A percentile compares a stretch with the other conserved stretches of the same genome.
phyloP scores from a whole-genome alignment of 768 basidiomycete species.

The Russula abietina region DNA sequence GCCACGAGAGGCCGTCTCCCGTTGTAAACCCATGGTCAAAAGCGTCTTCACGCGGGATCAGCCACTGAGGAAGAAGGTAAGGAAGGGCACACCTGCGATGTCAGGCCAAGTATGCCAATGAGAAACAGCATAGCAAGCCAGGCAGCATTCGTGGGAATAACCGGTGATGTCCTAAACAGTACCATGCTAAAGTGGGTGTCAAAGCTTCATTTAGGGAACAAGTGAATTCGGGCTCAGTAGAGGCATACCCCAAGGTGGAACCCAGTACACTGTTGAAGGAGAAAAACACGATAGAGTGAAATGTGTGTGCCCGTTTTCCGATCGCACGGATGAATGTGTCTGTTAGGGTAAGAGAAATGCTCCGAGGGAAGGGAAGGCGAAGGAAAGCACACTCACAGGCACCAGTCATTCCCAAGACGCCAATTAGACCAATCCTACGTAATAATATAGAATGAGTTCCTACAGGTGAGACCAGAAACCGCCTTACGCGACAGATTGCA shows the following conservation, averaged over 20 bases:
- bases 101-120: constrained; percentile 50
- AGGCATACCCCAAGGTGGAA: constrained; percentile 31
- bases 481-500: constrained; percentile 54
- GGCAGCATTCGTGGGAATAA: constrained; percentile 41
- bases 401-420: constrained; percentile 57
- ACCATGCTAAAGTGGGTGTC: constrained; percentile 36
- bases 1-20: constrained; percentile 59
- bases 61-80: background rate
- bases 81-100: constrained; percentile 34
- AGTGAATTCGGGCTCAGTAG: background rate
- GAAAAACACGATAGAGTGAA: constrained; percentile 68
- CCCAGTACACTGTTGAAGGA: constrained; percentile 48
- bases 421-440: constrained; percentile 53
- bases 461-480: background rate
- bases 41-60: background rate
- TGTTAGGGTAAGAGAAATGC: constrained; percentile 22
- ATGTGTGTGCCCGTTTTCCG: constrained; percentile 65
- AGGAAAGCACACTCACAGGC: constrained; percentile 49
- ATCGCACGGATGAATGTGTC: constrained; percentile 56
- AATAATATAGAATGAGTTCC: background rate
- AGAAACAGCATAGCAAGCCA: constrained; percentile 44
- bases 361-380: background rate
- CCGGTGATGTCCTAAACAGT: constrained; percentile 35
- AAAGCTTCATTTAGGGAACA: background rate
- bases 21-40: constrained; percentile 55